Evolutionary conservation across 2,329 filamentous ascomycete genomes (phyloP), one percentile per base, ranked within the genome.

Genomic region (Fusarium sp.): DNA sequence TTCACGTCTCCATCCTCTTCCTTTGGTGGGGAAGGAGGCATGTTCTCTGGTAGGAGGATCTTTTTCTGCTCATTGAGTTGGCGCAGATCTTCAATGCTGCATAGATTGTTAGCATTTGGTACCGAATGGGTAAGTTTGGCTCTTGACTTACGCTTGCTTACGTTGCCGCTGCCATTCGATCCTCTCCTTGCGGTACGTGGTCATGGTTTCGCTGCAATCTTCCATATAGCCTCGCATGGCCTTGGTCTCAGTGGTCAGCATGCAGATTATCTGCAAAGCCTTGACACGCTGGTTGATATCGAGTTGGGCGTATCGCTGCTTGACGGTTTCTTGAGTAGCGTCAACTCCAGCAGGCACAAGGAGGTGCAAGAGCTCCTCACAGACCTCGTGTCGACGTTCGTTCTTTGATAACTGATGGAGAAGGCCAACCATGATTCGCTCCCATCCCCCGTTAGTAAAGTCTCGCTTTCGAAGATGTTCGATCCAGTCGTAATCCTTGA

Each of bases 191-290:
- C 96, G 92, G 79, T 97, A 94, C 62, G 91, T 90, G 4, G 96
- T 99, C 95, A 98, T 98, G 61, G 94, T 93, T 79, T 96, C 94
- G 73, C 93, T 94, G 83, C 95, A 97, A 72, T 96, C 92, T 75
- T 98, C 94, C 87, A 99, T 93, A 80, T 97, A 97, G 22, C 90
- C 92, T 60, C 96, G 92, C 75, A 98, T 89, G 5, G 93, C 91
- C 80, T 94, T 95, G 0, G 96, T 98, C 78, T 95, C 92, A 63
- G 95, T 88, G 5, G 94, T 95, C 69, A 98, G 86, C 86, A 96
- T 91, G 81, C 94, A 94, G 63, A 98, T 89, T 41, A 97, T 92
- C 80, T 98, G 93, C 51, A 99, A 87, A 28, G 92, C 93, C 73
- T 91, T 89, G 44, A 96, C 90, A 20, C 96, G 93, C 59, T 92